Evolutionary conservation across 2,329 filamentous ascomycete genomes (phyloP), one percentile per base, ranked within the genome.

Genomic region (Aspergillus sp.): DNA sequence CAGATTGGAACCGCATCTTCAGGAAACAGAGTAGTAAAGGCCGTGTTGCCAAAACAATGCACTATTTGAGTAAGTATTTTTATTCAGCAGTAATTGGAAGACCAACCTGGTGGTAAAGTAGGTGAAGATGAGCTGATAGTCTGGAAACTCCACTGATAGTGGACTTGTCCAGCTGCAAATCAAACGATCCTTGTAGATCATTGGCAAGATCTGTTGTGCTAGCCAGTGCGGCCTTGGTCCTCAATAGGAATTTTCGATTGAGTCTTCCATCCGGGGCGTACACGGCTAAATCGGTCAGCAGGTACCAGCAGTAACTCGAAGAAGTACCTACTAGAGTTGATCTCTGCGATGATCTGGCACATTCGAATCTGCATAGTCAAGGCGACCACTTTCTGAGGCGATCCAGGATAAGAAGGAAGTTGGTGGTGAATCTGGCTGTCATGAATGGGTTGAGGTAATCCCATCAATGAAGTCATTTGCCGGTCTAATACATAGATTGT

Each of bases 391-490:
- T 76, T 75, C 54, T 81, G 78, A 15, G 69, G 57, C 13, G 77
- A 78, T 25, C 71, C 74, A 1, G 75, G 67, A 23, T 81, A 84
- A 8, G 72, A 72, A 1, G 84, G 81, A 7, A 83, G 74, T 5
- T 76, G 74, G 0, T 81, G 79, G 7, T 80, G 76, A 0, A 87
- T 78, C 47, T 85, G 81, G n/a, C 84, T 79, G 45, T 85, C 82
- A 22, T 76, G 74, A 2, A 85, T 75, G 0, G 81, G 80, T 50
- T 81, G 77, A 0, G 84, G 83, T 0, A 84, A 63, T 0, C 84
- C 84, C 80, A 85, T 83, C 2, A 85, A 64, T 0, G 82, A 83
- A 1, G 82, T 83, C 77, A 85, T 83, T 64, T 85, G 79, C 2
- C 71, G 61, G 43, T 72, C 71, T 0, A 72, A 60, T 59, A 72